Evolutionary conservation across 2,329 filamentous ascomycete species (phyloP).

Genomic region (Nigrospora sphaerica): DNA sequence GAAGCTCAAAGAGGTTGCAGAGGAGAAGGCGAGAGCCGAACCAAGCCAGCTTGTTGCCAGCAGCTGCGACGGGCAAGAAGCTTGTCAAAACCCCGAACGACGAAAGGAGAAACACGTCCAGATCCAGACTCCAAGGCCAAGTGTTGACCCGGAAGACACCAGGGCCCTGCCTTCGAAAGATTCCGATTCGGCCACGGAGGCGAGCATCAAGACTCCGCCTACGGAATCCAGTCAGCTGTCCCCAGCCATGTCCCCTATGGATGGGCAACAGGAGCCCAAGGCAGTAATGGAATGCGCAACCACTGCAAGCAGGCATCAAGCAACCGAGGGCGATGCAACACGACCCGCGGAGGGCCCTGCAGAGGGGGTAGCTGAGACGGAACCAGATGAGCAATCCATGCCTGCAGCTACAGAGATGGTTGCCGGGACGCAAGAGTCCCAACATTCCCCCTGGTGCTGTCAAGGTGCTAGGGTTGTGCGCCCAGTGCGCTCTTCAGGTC

Average conservation of each 20-base stretch:
- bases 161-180: slow-evolving; percentile 1
- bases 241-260: background rate
- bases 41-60: slow-evolving; percentile 4
- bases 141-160: slow-evolving; percentile 5
- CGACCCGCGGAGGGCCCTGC: too few species aligned
- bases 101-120: slow-evolving; percentile 26
- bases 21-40: slow-evolving; percentile 3
- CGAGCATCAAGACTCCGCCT: slow-evolving; percentile 8
- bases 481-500: too few species aligned
- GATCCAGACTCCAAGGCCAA: slow-evolving; percentile 15
- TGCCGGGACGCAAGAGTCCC: too few species aligned
- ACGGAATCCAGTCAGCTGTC: slow-evolving; percentile 7
- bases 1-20: background rate
- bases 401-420: too few species aligned
- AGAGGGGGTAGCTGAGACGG: too few species aligned
- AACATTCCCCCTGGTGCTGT: too few species aligned
- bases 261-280: too few species aligned
- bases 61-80: background rate
- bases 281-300: too few species aligned
- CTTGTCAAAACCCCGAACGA: background rate
- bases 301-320: too few species aligned
- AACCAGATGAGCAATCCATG: too few species aligned
- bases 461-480: too few species aligned
- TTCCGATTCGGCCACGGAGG: slow-evolving; percentile 8
- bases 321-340: too few species aligned